These are phyloP conservation scores for Quercus glauca DNA, from an alignment of 306 rosid genomes.

Conservation along the genomic window DNA sequence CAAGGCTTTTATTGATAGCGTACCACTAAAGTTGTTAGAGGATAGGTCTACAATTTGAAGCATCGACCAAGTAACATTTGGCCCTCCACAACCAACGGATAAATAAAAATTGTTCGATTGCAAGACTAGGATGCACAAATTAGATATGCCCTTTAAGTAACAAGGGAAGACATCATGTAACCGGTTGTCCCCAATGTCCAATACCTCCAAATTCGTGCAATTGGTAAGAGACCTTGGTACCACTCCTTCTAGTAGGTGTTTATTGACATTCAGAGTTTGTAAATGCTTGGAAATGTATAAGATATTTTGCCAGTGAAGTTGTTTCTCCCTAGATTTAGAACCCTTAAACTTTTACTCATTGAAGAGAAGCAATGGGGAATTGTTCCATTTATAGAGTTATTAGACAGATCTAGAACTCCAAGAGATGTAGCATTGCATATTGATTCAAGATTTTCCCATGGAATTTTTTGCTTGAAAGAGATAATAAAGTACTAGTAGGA, in stretches of 20 bases:
- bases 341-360: slow-evolving; percentile 3
- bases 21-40: background rate
- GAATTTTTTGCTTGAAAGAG: too few species aligned
- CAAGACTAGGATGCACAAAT: slow-evolving; percentile 27
- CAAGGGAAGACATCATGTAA: background rate
- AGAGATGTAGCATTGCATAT: slow-evolving; percentile 22
- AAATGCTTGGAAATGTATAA: background rate
- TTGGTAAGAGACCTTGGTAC: slow-evolving; percentile 24
- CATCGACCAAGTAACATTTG: slow-evolving; percentile 1
- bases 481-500: too few species aligned
- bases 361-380: slow-evolving; percentile 23
- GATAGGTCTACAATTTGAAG: slow-evolving; percentile 42
- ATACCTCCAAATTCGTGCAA: slow-evolving; percentile 22
- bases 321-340: slow-evolving; percentile 17
- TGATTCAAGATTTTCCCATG: background rate
- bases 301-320: background rate
- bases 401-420: slow-evolving; percentile 29
- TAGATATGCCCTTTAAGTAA: slow-evolving; percentile 1
- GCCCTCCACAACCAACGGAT: background rate
- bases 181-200: slow-evolving; percentile 36
- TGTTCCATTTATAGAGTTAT: slow-evolving; percentile 14
- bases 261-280: slow-evolving; percentile 23
- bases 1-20: background rate
- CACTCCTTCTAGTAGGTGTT: slow-evolving; percentile 16
- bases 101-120: slow-evolving; percentile 28